Conservation (phyloP, 352 stramenopile genomes). For the Peronospora destructor region DNA sequence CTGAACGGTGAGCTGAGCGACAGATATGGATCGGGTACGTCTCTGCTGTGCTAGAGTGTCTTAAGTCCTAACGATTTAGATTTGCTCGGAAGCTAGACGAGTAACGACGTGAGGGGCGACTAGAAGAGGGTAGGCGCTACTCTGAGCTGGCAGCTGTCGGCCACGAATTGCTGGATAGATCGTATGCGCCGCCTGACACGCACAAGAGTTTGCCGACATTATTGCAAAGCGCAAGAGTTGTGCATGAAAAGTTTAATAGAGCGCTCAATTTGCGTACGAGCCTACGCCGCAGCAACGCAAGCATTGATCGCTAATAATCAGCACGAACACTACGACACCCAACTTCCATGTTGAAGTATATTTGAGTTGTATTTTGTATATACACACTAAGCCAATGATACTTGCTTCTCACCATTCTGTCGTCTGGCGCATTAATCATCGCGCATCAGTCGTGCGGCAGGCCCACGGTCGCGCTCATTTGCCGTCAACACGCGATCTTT, state of each 20-base stretch:
- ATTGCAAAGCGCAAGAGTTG: constrained; percentile 37
- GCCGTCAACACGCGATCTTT: too few relatives aligned
- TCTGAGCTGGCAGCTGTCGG: constrained; percentile 38
- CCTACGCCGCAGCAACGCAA: not conserved
- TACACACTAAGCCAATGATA: constrained; percentile 20
- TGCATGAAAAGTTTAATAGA: constrained; percentile 31
- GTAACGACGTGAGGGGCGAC: constrained; percentile 11
- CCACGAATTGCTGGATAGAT: constrained; percentile 43
- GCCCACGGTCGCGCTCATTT: not conserved
- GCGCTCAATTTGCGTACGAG: constrained; percentile 14
- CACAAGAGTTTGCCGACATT: constrained; percentile 30
- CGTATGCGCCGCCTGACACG: constrained; percentile 26
- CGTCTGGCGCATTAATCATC: constrained; percentile 4
- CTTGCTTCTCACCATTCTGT: constrained; percentile 4
- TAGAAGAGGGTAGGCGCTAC: constrained; percentile 40
- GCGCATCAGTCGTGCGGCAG: not conserved
- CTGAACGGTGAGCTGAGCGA: too few relatives aligned
- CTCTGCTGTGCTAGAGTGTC: too few relatives aligned
- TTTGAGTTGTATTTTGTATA: constrained; percentile 27
- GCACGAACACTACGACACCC: not conserved
- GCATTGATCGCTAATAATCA: not conserved
- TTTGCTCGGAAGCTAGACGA: too few relatives aligned
- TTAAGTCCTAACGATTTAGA: too few relatives aligned
- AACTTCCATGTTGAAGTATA: constrained; percentile 17
- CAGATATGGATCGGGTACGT: too few relatives aligned